Conservation (phyloP, 441 rosid species). For the Manihot esculenta region DNA sequence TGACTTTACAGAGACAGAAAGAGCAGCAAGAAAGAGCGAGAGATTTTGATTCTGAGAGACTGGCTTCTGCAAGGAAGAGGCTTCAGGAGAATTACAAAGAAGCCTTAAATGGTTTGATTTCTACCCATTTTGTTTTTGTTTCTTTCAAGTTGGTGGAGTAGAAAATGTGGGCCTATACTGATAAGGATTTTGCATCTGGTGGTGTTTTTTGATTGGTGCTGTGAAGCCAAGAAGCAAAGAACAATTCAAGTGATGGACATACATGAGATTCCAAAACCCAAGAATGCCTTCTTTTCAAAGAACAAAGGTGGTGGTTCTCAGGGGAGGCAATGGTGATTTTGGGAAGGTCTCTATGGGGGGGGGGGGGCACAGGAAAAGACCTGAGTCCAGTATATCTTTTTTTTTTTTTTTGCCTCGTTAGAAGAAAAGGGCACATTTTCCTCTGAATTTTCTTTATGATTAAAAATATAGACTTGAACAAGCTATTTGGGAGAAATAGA, state of each 20-base stretch:
- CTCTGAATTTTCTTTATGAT: constrained; percentile 15
- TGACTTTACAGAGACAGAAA: constrained; percentile 58
- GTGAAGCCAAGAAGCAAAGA: constrained; percentile 96
- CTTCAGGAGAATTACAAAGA: constrained; percentile 84
- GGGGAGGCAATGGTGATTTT: constrained; percentile 82
- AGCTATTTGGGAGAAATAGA: background rate
- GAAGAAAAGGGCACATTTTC: background rate
- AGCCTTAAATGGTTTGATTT: constrained; percentile 80
- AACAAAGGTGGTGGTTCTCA: constrained; percentile 80
- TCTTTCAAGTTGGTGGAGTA: background rate
- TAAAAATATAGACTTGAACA: constrained; percentile 1
- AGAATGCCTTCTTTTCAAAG: constrained; percentile 80
- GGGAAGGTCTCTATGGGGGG: constrained; percentile 7
- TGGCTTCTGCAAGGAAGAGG: constrained; percentile 77
- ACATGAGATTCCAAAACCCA: constrained; percentile 92
- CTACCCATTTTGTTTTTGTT: background rate
- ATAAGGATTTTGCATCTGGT: background rate
- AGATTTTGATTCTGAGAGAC: constrained; percentile 57
- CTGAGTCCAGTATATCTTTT: constrained; percentile 22
- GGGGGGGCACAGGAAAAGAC: constrained; percentile 11
- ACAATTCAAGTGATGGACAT: constrained; percentile 98
- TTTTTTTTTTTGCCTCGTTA: constrained; percentile 18
- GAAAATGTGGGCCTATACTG: constrained; percentile 8
- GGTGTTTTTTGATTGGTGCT: constrained; percentile 23
- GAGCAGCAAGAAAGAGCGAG: constrained; percentile 59